Base-by-base conservation (phyloP, 1,284 basidiomycete species). In the Leccinum subfulvum region DNA sequence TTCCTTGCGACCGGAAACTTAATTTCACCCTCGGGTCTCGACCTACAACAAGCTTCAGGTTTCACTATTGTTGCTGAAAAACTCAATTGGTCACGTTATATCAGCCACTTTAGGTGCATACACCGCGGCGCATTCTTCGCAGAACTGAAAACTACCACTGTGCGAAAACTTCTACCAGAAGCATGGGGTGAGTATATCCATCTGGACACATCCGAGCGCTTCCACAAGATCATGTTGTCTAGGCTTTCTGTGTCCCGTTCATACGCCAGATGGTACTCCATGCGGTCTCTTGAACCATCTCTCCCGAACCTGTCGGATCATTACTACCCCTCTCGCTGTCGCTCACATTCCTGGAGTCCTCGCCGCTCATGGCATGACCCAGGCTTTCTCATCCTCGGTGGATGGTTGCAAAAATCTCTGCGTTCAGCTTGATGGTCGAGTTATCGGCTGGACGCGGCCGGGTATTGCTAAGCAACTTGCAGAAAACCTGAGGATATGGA, bases 81-180 rank as follows among this genome's bases (percentile, higher is more conserved):
- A 79, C 84, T 99, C 67, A 99, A 99, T 78, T 99, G 97, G 87
- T 92, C 93, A 73, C 94, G 97, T 56, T 99, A 98, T 78, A 95
- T 99, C 75, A 92, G 92, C 71, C 97, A 99, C 79, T 99, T 99
- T 83, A 85, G 97, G 62, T 98, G 94, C 76, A 96, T 99, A 52
- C 97, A 99, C 79, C 92, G 97, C 80, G 97, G 97, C 78, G 95
- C 97, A 52, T 99, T 99, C 87, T 99, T 99, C 74, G 95, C 97
- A 23, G 96, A 99, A 76, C 86, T 99, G 65, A 99, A 99, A 82
- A 99, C 97, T 1, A 99, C 97, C 0, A 91, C 95, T 23, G 97
- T 99, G 56, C 91, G 97, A 71, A 99, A 99, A 78, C 81, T 99
- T 64, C 81, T 99, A 21, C 97, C 97, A 13, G 97, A 99, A 79